Base-by-base conservation (phyloP, 371 early-diverging fungal species). In the Mucor irregularis region DNA sequence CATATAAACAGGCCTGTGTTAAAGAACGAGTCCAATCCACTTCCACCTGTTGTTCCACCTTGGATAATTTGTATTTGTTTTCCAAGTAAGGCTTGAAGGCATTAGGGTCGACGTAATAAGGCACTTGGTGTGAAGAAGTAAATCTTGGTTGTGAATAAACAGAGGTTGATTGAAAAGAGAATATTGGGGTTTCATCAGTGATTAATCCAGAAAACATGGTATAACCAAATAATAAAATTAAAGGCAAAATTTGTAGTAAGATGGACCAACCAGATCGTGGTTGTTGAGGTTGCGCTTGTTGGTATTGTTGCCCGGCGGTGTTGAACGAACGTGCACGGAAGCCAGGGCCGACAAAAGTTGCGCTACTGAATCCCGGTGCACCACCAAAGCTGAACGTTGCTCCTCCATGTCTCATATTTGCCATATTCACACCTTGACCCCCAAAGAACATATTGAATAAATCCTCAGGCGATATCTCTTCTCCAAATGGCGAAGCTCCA, bases 391-490 rank as follows among this genome's bases (percentile, higher is more conserved):
- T 49, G 13, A 58, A 63, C 13, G 50, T 35, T 19, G 35, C 51
- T 0, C 53, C 48, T 7, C 59, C 53, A 33, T 40, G 51, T 56
- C 57, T 39, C 26, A 56, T 29, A 34, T 56, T 49, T n/a, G 57
- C 57, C 56, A 56, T 48, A 34, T 45, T 47, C 9, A 53, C 52
- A 13, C 59, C 59, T 31, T 37, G 39, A 4, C 70, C 83, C 14
- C 91, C 90, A 71, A 95, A 96, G 62, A 98, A 97, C 93, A 95
- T 95, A 69, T 94, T 94, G 79, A 97, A 96, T 25, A 97, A 57
- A 8, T 97, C 96, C 63, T 97, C 98, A 2, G 96, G 95, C 16
- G 86, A 88, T n/a, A 96, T 79, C 58, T 95, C 97, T 13, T 86
- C 86, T 21, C 84, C 85, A 57, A 78, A 85, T 19, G 64, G 63